Evolutionary conservation across 225 moss, liverwort and hornwort species (phyloP).

Genomic region (Asterella californica): DNA sequence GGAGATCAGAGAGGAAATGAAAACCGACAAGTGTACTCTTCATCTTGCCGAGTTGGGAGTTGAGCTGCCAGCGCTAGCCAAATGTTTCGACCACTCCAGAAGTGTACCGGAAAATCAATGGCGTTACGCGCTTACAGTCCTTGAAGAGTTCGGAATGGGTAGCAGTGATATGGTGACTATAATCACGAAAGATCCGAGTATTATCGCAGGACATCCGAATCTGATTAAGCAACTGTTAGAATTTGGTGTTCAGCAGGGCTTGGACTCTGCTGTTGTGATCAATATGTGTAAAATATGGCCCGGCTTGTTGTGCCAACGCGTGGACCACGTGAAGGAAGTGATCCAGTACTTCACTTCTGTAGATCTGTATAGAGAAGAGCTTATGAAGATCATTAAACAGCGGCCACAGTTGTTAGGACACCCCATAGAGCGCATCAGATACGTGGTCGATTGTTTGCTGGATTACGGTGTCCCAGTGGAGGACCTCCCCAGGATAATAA

Average conservation of each 20-base stretch:
- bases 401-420: slow-evolving; percentile 56
- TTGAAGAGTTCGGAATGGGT: slow-evolving; percentile 3
- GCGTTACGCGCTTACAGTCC: slow-evolving; percentile 7
- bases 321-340: slow-evolving; percentile 44
- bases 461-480: slow-evolving; percentile 47
- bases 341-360: slow-evolving; percentile 47
- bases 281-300: slow-evolving; percentile 59
- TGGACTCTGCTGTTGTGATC: slow-evolving; percentile 42
- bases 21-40: slow-evolving; percentile 12
- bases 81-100: slow-evolving; percentile 14
- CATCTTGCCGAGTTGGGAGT: slow-evolving; percentile 2
- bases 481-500: slow-evolving; percentile 58
- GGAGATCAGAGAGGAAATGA: slow-evolving; percentile 14
- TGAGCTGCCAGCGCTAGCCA: slow-evolving; percentile 9
- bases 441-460: slow-evolving; percentile 47
- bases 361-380: slow-evolving; percentile 43
- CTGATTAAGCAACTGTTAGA: slow-evolving; percentile 7
- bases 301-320: slow-evolving; percentile 44
- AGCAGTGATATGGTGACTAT: slow-evolving; percentile 4
- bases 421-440: slow-evolving; percentile 43
- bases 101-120: not conserved
- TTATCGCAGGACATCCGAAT: slow-evolving; percentile 2
- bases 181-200: slow-evolving; percentile 18
- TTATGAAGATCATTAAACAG: slow-evolving; percentile 40
- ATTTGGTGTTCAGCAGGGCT: slow-evolving; percentile 27